Evolutionary conservation across 2,329 filamentous ascomycete genomes (phyloP).

Genomic region (Trichophyton schoenleinii): DNA sequence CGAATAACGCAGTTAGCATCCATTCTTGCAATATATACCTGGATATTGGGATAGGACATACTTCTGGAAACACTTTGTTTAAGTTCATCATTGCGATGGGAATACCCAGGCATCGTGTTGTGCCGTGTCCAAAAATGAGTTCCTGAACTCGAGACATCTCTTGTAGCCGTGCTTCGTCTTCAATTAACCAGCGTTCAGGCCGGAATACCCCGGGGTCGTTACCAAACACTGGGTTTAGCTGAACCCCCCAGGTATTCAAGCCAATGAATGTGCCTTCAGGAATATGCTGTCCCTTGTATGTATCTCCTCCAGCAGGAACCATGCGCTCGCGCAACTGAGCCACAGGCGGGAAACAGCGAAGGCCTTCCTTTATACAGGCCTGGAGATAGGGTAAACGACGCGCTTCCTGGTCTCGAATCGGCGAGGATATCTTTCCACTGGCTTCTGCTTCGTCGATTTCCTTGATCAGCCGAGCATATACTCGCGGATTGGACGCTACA

Average conservation of each 20-base stretch:
- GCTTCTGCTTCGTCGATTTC: no score
- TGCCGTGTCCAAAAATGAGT: neutral
- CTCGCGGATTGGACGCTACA: no score
- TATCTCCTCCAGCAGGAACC: constrained; percentile 25
- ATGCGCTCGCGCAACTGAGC: constrained; percentile 31
- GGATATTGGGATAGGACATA: no score
- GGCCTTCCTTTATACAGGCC: constrained; percentile 19
- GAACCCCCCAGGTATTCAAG: constrained; percentile 28
- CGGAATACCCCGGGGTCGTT: constrained; percentile 31
- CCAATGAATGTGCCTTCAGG: constrained; percentile 38
- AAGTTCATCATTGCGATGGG: no score
- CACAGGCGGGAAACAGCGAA: constrained; percentile 25
- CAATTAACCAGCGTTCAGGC: constrained; percentile 39
- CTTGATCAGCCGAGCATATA: no score
- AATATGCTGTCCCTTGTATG: constrained; percentile 30
- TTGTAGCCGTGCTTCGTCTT: neutral
- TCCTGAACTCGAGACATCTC: constrained; percentile 3
- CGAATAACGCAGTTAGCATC: no score
- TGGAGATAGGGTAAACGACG: constrained; percentile 15
- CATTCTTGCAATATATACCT: no score
- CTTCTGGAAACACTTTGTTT: no score
- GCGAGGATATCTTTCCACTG: no score
- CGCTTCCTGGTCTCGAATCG: constrained; percentile 7
- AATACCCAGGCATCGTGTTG: neutral
- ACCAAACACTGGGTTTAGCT: constrained; percentile 22